Percentiles rank a stretch among this genome's conserved stretches.
These are phyloP conservation scores for Solanum infundibuliforme DNA, from an alignment of 257 asterid species.

Conservation along the genomic window DNA sequence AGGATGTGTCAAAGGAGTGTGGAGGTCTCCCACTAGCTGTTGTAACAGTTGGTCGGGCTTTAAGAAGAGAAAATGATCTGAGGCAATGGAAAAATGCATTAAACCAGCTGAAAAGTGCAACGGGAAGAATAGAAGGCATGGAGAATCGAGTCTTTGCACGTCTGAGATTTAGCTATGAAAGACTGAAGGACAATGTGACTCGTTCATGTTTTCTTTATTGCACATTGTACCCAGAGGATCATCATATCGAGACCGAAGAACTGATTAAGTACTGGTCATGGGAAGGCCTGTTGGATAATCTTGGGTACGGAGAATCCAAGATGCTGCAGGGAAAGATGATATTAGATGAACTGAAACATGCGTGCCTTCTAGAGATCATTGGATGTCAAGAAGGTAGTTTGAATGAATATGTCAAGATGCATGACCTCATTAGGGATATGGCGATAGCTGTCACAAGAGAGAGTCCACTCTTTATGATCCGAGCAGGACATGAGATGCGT, in stretches of 20 bases:
- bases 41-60: slow-evolving; percentile 16
- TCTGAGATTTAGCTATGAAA: slow-evolving; percentile 22
- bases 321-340: slow-evolving; percentile 12
- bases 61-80: slow-evolving; percentile 10
- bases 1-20: slow-evolving; percentile 13
- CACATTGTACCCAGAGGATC: slow-evolving; percentile 24
- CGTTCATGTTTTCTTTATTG: slow-evolving; percentile 20
- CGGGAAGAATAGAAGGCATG: slow-evolving; percentile 8
- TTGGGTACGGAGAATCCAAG: background rate
- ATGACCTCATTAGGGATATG: slow-evolving; percentile 19
- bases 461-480: slow-evolving; percentile 10
- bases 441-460: slow-evolving; percentile 15
- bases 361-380: slow-evolving; percentile 5
- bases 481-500: slow-evolving; percentile 11
- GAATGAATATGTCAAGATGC: slow-evolving; percentile 10
- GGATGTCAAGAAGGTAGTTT: background rate
- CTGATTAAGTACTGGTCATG: slow-evolving; percentile 14
- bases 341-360: slow-evolving; percentile 10
- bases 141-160: slow-evolving; percentile 12
- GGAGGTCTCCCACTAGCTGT: slow-evolving; percentile 24
- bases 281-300: slow-evolving; percentile 14
- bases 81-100: slow-evolving; percentile 14
- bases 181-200: slow-evolving; percentile 7
- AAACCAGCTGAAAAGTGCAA: slow-evolving; percentile 8
- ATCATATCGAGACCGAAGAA: slow-evolving; percentile 14